Conservation (phyloP, 257 asterid species). For the Paraleonurus japonicus region DNA sequence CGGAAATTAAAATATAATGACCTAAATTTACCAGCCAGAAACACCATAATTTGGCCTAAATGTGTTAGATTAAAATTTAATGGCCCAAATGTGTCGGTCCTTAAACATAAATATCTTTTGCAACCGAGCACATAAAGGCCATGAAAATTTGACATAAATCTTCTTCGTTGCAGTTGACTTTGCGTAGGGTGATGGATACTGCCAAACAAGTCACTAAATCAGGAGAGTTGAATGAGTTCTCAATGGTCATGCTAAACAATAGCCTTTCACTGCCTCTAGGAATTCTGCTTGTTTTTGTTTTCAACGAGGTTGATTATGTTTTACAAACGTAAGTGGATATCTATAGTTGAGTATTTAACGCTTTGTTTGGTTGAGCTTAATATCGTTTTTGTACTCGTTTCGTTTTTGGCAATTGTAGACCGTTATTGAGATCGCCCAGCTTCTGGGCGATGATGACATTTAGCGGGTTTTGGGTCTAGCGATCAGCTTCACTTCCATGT, state of each 20-base stretch:
- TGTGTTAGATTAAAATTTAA: too few species aligned
- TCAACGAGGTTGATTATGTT: conserved; percentile 82
- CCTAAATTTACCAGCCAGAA: too few species aligned
- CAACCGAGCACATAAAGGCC: background rate
- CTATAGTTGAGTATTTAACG: conserved; percentile 2
- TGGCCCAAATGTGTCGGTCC: too few species aligned
- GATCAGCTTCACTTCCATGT: conserved; percentile 95
- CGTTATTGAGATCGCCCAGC: conserved; percentile 65
- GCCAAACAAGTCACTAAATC: conserved; percentile 90
- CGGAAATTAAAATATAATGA: too few species aligned
- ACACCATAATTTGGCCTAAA: too few species aligned
- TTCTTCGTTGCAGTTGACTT: conserved; percentile 59
- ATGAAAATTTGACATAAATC: background rate
- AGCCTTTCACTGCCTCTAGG: conserved; percentile 87
- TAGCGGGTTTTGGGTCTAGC: conserved; percentile 91
- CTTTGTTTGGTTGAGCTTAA: background rate
- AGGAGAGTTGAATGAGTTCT: conserved; percentile 82
- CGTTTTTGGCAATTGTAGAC: conserved; percentile 40
- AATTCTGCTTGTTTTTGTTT: conserved; percentile 53
- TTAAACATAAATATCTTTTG: too few species aligned
- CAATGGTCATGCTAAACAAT: conserved; percentile 94
- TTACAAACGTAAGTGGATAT: conserved; percentile 66
- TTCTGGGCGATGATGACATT: conserved; percentile 84
- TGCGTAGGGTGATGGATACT: conserved; percentile 92
- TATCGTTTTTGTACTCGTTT: background rate